phyloP scores from a whole-genome alignment of 2,329 filamentous ascomycete genomes.

The Dendrostoma leiphaemia region DNA sequence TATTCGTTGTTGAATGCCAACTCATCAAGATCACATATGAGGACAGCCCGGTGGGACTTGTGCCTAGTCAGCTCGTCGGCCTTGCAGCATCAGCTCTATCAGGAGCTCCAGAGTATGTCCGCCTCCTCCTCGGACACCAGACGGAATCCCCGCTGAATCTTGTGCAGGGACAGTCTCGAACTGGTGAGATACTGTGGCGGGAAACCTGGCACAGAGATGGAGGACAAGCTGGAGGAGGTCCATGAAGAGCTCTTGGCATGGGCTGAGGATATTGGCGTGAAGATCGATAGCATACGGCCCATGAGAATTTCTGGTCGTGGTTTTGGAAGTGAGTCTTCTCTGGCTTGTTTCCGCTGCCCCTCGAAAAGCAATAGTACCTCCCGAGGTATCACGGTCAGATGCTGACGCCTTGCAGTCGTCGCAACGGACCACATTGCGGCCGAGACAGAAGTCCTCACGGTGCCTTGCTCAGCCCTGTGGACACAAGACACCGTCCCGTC shows the following conservation, averaged over 20 bases:
- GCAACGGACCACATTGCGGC: slow-evolving; percentile 6
- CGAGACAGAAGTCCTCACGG: slow-evolving; percentile 28
- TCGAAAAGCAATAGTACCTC: neutral
- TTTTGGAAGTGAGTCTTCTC: slow-evolving; percentile 48
- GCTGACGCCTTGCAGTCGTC: slow-evolving; percentile 2
- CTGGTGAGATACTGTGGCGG: neutral
- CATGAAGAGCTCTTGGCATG: slow-evolving; percentile 61
- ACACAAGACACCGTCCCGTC: slow-evolving; percentile 60
- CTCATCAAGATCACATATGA: neutral
- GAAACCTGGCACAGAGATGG: slow-evolving; percentile 1
- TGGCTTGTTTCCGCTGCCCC: neutral
- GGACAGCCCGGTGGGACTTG: neutral
- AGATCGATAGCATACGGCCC: slow-evolving; percentile 65
- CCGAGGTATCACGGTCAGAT: neutral
- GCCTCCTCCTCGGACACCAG: neutral
- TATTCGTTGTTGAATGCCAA: neutral
- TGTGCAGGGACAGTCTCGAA: neutral
- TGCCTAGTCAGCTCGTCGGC: neutral
- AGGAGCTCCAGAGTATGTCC: neutral
- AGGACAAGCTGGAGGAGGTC: slow-evolving; percentile 23
- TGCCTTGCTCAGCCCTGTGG: slow-evolving; percentile 63
- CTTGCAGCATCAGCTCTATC: neutral
- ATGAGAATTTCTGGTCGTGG: slow-evolving; percentile 69
- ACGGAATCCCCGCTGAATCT: neutral
- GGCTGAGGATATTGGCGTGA: slow-evolving; percentile 63